Conservation (phyloP, 176 grass and related monocot species). For the Olyra latifolia region DNA sequence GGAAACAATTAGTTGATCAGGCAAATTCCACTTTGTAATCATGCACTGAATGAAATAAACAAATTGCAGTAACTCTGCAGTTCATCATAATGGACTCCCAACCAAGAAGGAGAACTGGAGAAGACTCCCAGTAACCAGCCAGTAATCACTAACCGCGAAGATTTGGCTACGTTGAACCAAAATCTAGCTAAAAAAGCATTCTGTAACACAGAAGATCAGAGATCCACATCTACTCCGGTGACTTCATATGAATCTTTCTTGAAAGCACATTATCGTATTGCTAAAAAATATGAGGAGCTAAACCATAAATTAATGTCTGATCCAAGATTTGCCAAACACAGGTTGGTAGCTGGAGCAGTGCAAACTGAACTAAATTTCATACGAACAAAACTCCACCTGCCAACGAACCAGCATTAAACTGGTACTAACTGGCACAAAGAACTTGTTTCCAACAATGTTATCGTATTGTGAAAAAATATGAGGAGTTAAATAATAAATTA, state of each 20-base stretch:
- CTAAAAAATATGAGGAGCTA: not conserved
- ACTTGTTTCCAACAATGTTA: not conserved
- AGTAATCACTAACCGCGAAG: not conserved
- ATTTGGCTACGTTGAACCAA: not conserved
- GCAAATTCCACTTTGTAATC: not conserved
- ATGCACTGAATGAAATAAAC: not conserved
- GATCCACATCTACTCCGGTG: not conserved
- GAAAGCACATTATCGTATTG: not conserved
- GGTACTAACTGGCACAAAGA: not conserved
- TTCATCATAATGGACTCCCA: conserved; percentile 25
- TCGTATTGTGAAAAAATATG: not conserved
- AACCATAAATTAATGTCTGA: not conserved
- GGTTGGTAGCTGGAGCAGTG: not conserved
- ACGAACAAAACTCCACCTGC: not conserved
- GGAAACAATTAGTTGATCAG: not conserved
- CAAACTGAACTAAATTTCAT: not conserved
- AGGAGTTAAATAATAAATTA: not conserved
- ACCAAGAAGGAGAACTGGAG: not conserved
- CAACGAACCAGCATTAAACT: not conserved
- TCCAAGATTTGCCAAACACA: not conserved
- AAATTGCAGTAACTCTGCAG: not conserved
- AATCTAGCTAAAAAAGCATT: not conserved
- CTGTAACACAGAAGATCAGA: not conserved
- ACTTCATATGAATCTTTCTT: not conserved
- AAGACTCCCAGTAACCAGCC: not conserved